Base-by-base conservation (phyloP, 345 rosid genomes). In the Combretum micranthum region DNA sequence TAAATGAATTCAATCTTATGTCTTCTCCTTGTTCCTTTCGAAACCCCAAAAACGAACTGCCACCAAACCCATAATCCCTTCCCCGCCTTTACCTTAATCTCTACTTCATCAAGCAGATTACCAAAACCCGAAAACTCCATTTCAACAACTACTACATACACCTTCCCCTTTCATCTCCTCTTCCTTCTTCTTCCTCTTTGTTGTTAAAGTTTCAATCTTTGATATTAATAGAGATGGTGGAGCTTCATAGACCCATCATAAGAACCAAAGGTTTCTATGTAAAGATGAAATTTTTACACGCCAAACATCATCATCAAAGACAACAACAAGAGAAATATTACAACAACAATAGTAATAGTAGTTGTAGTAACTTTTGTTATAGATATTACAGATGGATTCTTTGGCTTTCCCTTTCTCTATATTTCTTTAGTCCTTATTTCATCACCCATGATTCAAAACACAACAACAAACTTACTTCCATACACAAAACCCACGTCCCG, bases 311-410 rank as follows among this genome's bases (percentile, higher is more conserved):
- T 32, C 39, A 32, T 53, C 73, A 67, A 18, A 75, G 75, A 19
- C 86, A 19, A 6, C 62, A 51, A 23, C 55, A 56, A 8, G 18
- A 52, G 13, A 32, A 32, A 32, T 32, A 32, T 42, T 44, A 19
- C 51, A 64, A 57, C 60, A 52, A 18, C 57, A 43, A 26, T 43
- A 53, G 21, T 47, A 2, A 17, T 12, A 53, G 4, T 76, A 64
- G 43, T 81, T 84, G 47, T 80, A 75, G 60, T 32, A 63, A 44
- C 65, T 72, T 77, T 2, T 83, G 65, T 54, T 80, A 68, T 50
- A 85, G 60, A 61, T 76, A 79, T 60, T 87, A 83, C 91, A 89
- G 79, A 79, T 93, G 92, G 88, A 51, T 87, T 51, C 90, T 93
- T 42, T 89, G 92, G 86, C 47, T 90, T 14, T 67, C 72, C 37